These are phyloP conservation scores for Fusarium coicis DNA, from an alignment of 2,329 filamentous ascomycete genomes.

Conservation along the genomic window DNA sequence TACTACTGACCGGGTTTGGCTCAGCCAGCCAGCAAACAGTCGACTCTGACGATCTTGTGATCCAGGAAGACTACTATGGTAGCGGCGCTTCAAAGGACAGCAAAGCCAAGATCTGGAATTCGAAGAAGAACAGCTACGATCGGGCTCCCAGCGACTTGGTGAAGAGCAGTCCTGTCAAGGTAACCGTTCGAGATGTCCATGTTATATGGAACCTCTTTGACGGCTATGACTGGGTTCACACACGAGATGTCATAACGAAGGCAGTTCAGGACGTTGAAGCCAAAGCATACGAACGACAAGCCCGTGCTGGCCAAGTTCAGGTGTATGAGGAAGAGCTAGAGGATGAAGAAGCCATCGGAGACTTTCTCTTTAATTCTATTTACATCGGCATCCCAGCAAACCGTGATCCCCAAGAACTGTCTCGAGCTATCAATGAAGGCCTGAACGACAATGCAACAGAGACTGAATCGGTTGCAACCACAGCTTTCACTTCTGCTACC, in stretches of 20 bases:
- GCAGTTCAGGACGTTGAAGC: slow-evolving; percentile 89
- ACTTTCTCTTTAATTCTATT: slow-evolving; percentile 98
- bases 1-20: slow-evolving; percentile 50
- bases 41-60: slow-evolving; percentile 71
- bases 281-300: slow-evolving; percentile 80
- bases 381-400: slow-evolving; percentile 94
- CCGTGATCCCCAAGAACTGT: slow-evolving; percentile 83
- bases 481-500: slow-evolving; percentile 71
- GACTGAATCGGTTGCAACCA: slow-evolving; percentile 87
- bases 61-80: slow-evolving; percentile 83
- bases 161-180: slow-evolving; percentile 75
- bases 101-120: slow-evolving; percentile 84
- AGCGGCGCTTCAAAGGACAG: slow-evolving; percentile 68
- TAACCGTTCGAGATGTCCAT: slow-evolving; percentile 87
- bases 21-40: slow-evolving; percentile 54
- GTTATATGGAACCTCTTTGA: slow-evolving; percentile 98
- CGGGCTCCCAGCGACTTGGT: slow-evolving; percentile 70
- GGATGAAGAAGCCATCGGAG: slow-evolving; percentile 87
- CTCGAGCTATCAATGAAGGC: slow-evolving; percentile 86
- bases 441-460: slow-evolving; percentile 89
- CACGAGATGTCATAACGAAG: slow-evolving; percentile 85
- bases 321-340: slow-evolving; percentile 77
- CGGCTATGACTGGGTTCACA: slow-evolving; percentile 95
- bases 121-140: slow-evolving; percentile 78
- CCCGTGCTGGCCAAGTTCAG: slow-evolving; percentile 65